Conservation (phyloP, 257 asterid genomes). For the Nicotiana sylvestris region DNA sequence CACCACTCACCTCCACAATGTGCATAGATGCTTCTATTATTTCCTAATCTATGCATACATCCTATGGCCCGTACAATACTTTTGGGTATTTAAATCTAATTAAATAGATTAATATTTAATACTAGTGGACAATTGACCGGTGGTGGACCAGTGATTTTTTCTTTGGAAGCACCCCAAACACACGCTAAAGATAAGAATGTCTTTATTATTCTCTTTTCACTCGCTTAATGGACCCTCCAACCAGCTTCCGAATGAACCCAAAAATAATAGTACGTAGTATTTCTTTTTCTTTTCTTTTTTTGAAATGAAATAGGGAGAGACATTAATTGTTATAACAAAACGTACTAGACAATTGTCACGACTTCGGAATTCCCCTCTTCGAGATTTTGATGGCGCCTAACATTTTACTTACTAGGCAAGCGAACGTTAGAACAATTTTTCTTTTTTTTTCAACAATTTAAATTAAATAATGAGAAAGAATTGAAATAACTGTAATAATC, state of each 20-base stretch:
- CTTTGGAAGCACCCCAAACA: background rate
- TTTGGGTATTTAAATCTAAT: background rate
- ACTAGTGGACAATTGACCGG: background rate
- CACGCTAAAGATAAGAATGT: background rate
- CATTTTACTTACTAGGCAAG: too few relatives aligned
- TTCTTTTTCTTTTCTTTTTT: background rate
- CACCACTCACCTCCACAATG: slow-evolving; percentile 4
- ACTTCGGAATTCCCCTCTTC: too few relatives aligned
- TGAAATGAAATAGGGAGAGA: background rate
- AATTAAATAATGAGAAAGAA: too few relatives aligned
- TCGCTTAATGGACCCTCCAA: background rate
- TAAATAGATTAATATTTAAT: background rate
- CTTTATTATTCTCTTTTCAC: background rate
- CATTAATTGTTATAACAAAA: background rate
- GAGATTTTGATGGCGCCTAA: too few relatives aligned
- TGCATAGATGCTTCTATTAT: background rate
- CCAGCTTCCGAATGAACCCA: background rate
- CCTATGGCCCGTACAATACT: background rate
- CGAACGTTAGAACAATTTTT: too few relatives aligned
- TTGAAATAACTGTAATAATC: too few relatives aligned
- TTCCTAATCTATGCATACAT: background rate
- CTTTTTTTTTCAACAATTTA: too few relatives aligned
- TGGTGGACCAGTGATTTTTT: background rate
- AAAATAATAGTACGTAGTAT: background rate
- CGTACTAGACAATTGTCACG: too few relatives aligned